Evolutionary conservation across 192 early-diverging fungal genomes (phyloP), one percentile per base, ranked within the genome.

Genomic region (Coemansia sp.): DNA sequence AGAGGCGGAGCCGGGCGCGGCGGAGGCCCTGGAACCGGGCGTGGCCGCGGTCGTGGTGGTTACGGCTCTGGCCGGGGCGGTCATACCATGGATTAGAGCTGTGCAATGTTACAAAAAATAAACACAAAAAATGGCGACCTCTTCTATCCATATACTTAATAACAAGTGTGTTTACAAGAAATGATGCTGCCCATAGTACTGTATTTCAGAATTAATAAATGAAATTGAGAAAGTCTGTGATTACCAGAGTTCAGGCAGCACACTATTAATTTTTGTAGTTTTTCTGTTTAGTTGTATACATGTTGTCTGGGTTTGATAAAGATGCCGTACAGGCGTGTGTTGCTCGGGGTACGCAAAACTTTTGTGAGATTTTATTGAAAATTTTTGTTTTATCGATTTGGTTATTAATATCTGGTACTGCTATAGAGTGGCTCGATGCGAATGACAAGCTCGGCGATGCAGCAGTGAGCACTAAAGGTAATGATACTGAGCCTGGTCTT

Each of bases 1-100:
- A 67, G 83, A 37, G 70, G 86, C 21, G 75, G 85, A 43, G 61
- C 75, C 29, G 80, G 85, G 17, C 84, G 85, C 23, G 27, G 80
- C 10, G 22, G 38, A 24, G 62, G 64, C 24, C 57, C 68, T 54
- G 73, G 74, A 2, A 71, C 83, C 62, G 83, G 87, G 35, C 84
- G 78, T 58, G 73, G 77, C 12, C 63, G 74, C 43, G 69, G 77
- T 17, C 59, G 72, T 59, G 56, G 24, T 32, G 25, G 58, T 23
- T 19, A 38, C 41, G 45, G 58, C 3, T 27, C 23, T 23, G 58
- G 58, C 2, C 41, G 45, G n/a, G 58, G 58, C 23, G 58, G 58
- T 5, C 58, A 32, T 56, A 35, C 7, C 23, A 21, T 39, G 56
- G 37, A 57, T 19, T 57, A 57, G 19, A 39, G n/a, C 39, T 55